Evolutionary conservation across 2,329 filamentous ascomycete genomes (phyloP), one percentile per base, ranked within the genome.

Genomic region (Coniella lustricola): DNA sequence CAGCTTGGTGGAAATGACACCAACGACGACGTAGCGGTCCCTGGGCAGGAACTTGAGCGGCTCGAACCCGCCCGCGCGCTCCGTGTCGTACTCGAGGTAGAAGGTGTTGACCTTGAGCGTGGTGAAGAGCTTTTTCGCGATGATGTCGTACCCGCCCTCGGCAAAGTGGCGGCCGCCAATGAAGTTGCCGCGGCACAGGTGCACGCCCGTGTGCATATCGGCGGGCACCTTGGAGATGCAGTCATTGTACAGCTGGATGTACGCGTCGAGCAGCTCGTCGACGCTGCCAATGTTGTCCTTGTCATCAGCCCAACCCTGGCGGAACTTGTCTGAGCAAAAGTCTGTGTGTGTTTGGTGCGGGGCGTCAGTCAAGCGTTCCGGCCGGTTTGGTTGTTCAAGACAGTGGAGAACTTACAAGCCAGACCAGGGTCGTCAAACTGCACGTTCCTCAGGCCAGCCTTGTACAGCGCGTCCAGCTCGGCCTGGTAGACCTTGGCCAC

Each of bases 171-270:
- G 74, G 17, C 77, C 78, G 47, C 78, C 77, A 54, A 82, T 79
- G 63, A 84, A 85, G 68, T 85, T 85, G 42, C 76, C 76, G 8
- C 76, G 76, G 73, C 86, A 90, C 44, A 90, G 71, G 61, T 90
- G 87, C 14, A 90, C 82, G 39, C 86, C 86, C 3, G 87, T 75
- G 64, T 89, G 85, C 72, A 90, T 78, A 60, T 90, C 85, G 2
- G 71, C 63, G 0, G 85, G 84, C 0, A 79, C 68, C 57, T 77
- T 76, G 58, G 72, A 69, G 60, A 87, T 73, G 59, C 75, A 79
- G 64, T 85, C 81, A 63, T 90, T 90, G 73, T 90, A 90, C 55
- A 87, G 78, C 53, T 76, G 72, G 63, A 90, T 85, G 67, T 90
- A 90, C 22, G 82, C 78, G 57, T 87, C 82, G 18, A 90, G 76